phyloP scores from a whole-genome alignment of 495 filamentous ascomycete genomes.

The Daldinia vernicosa region DNA sequence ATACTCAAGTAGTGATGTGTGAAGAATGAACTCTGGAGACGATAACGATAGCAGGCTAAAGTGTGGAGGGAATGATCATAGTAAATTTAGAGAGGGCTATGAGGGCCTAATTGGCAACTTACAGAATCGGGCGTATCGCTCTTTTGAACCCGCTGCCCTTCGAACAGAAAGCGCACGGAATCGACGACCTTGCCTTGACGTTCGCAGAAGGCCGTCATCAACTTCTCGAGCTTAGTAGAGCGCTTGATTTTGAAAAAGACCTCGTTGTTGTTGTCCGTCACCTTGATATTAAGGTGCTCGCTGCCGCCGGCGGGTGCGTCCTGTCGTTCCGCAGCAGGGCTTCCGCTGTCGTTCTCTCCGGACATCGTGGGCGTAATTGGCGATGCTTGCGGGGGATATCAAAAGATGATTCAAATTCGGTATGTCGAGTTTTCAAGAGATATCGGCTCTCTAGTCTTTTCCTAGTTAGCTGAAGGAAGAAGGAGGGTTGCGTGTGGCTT shows the following conservation, averaged over 20 bases:
- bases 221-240: conserved; percentile 91
- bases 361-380: conserved; percentile 57
- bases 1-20: background rate
- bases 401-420: background rate
- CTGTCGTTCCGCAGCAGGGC: conserved; percentile 63
- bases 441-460: conserved; percentile 4
- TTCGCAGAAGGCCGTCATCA: conserved; percentile 99
- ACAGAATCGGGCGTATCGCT: conserved; percentile 92
- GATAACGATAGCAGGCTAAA: background rate
- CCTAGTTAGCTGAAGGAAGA: background rate
- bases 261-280: conserved; percentile 99
- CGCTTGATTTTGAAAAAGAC: conserved; percentile 99
- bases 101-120: conserved; percentile 53
- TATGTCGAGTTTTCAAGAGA: background rate
- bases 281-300: conserved; percentile 99
- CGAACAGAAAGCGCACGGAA: conserved; percentile 95
- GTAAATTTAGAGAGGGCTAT: background rate
- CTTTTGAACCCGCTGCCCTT: conserved; percentile 88
- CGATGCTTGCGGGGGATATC: conserved; percentile 28
- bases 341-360: conserved; percentile 62
- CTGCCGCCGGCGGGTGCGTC: conserved; percentile 49
- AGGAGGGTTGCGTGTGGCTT: background rate
- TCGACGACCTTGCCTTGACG: conserved; percentile 85
- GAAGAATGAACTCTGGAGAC: background rate
- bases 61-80: background rate